Base-by-base conservation (phyloP, 371 early-diverging fungal genomes). In the Ordospora colligata region DNA sequence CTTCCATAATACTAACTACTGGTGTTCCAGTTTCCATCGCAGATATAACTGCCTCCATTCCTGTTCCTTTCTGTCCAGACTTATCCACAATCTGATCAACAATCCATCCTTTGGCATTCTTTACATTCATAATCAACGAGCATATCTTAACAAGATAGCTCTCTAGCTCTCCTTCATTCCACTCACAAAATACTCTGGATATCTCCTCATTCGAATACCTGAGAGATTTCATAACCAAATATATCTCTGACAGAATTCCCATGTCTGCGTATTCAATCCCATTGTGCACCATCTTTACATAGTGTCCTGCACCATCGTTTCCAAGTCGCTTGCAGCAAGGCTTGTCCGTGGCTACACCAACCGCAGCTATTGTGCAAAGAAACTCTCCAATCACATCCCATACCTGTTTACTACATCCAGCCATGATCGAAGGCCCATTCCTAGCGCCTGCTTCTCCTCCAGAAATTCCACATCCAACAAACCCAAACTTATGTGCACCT, bases 211-310 rank as follows among this genome's bases (percentile, higher is more conserved):
- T 86, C 68, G 83, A 73, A 69, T 91, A 81, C 53, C 89, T 90
- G 49, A 93, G 87, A 76, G 89, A 89, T 71, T 90, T 89, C 86
- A 95, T 84, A 81, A 95, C 87, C 73, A 91, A 89, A 87, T 94
- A 97, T 68, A 91, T 91, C 87, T 97, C 97, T 79, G 90, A 89
- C 75, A 96, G 91, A 86, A 97, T 88, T 86, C 94, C 95, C 97
- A 97, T 96, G 84, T 94, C 95, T 74, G 95, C 96, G 85, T 97
- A 97, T 85, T 97, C 97, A 80, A 97, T 97, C 83, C 96, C 96
- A 87, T 96, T 97, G 89, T 96, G 97, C 52, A 97, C 96, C 93
- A 95, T 96, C 89, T 97, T 96, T 83, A 97, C 96, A 85, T 94
- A 95, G 88, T 97, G 97, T 40, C 97, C 98, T 42, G 96, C 90